These are phyloP conservation scores for Vigna mungo DNA, from an alignment of 306 rosid genomes.

Conservation along the genomic window DNA sequence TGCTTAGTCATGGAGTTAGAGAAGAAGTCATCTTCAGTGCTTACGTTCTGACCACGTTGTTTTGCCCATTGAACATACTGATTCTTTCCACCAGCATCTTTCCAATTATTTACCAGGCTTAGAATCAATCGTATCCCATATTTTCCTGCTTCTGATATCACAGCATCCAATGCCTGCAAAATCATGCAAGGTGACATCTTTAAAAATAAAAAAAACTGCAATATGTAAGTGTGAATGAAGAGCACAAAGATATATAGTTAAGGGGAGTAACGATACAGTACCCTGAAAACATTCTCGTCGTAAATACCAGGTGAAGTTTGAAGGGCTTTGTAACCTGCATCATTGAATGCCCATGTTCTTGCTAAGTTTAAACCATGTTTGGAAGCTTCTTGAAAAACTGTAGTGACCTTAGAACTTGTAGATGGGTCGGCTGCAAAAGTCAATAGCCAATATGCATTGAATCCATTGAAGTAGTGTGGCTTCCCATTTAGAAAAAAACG, in stretches of 20 bases:
- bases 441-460: slow-evolving; percentile 70
- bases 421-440: slow-evolving; percentile 53
- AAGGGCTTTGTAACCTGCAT: slow-evolving; percentile 46
- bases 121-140: slow-evolving; percentile 22
- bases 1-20: slow-evolving; percentile 12
- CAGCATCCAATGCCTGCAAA: slow-evolving; percentile 42
- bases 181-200: background rate
- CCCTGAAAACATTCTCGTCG: slow-evolving; percentile 43
- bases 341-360: slow-evolving; percentile 52
- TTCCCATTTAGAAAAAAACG: slow-evolving; percentile 47
- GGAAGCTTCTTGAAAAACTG: slow-evolving; percentile 47
- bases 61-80: slow-evolving; percentile 36
- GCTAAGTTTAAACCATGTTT: slow-evolving; percentile 50
- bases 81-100: slow-evolving; percentile 26
- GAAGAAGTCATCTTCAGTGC: slow-evolving; percentile 32
- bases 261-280: slow-evolving; percentile 18
- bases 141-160: slow-evolving; percentile 43
- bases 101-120: slow-evolving; percentile 39
- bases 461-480: slow-evolving; percentile 53
- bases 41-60: background rate
- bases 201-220: background rate
- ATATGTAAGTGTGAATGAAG: too few species aligned
- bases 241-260: background rate
- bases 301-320: slow-evolving; percentile 49
- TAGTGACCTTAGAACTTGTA: slow-evolving; percentile 50